These are phyloP conservation scores for Selenicereus undatus DNA, from an alignment of 148 eudicot species.

Conservation along the genomic window DNA sequence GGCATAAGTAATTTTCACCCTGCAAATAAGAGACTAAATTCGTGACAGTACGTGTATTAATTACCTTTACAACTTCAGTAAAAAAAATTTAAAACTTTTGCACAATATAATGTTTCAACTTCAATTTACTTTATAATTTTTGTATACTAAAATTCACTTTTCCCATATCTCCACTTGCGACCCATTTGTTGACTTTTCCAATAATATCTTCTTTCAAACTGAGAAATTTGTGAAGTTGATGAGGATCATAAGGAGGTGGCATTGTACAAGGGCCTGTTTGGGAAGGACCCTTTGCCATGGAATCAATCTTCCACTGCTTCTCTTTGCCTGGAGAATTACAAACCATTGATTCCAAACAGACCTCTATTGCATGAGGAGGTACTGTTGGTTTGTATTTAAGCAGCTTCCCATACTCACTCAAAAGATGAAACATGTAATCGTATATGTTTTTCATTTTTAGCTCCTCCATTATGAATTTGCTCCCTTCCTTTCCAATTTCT, in stretches of 20 bases:
- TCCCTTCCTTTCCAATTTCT: slow-evolving; percentile 43
- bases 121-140: background rate
- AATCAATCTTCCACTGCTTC: slow-evolving; percentile 25
- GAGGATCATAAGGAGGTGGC: slow-evolving; percentile 31
- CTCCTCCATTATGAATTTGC: slow-evolving; percentile 40
- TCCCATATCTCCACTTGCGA: slow-evolving; percentile 10
- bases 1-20: no score
- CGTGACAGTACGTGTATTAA: background rate
- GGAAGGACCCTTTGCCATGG: slow-evolving; percentile 33
- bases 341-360: slow-evolving; percentile 36
- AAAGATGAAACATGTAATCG: slow-evolving; percentile 40
- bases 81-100: no score
- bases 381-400: slow-evolving; percentile 33
- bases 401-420: slow-evolving; percentile 34
- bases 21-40: no score
- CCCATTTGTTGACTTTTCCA: slow-evolving; percentile 18
- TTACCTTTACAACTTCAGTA: no score
- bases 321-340: slow-evolving; percentile 21
- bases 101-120: no score
- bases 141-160: background rate
- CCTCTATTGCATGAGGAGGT: slow-evolving; percentile 26
- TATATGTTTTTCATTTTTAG: slow-evolving; percentile 42
- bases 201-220: slow-evolving; percentile 16
- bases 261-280: slow-evolving; percentile 32
- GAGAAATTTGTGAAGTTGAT: slow-evolving; percentile 15